These are phyloP conservation scores for Trichophyton benhamiae DNA, from an alignment of 2,329 filamentous ascomycete genomes.

Conservation along the genomic window DNA sequence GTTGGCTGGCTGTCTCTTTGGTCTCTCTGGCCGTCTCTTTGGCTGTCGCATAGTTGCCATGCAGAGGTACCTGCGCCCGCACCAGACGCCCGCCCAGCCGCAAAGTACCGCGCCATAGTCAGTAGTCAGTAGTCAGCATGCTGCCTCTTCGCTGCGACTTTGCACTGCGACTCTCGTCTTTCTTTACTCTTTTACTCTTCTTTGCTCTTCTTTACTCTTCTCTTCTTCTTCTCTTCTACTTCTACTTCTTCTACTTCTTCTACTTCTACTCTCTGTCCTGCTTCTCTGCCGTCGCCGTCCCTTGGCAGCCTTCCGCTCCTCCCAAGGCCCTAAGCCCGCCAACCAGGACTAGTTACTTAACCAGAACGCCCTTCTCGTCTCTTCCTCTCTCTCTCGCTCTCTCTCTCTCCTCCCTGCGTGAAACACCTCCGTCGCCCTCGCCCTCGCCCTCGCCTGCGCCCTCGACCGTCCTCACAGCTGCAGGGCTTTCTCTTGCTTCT, in stretches of 20 bases:
- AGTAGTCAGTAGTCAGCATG: neutral
- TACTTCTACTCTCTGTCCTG: constrained; percentile 12
- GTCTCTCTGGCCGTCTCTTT: too few species aligned
- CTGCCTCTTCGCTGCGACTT: neutral
- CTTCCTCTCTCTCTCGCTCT: neutral
- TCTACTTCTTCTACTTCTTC: constrained; percentile 9
- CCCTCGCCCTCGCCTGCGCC: neutral
- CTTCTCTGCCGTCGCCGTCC: neutral
- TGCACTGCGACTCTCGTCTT: constrained; percentile 5
- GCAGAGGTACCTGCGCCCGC: neutral
- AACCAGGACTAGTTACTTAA: too few species aligned
- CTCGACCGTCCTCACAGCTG: neutral
- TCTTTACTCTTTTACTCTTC: constrained; percentile 8
- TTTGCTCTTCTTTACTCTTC: too few species aligned
- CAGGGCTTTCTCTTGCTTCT: neutral
- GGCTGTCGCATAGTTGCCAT: neutral
- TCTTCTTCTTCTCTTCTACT: neutral
- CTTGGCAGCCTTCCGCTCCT: constrained; percentile 7
- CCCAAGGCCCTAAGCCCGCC: constrained; percentile 6
- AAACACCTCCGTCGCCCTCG: neutral
- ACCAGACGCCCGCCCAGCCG: neutral
- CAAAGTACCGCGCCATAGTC: neutral
- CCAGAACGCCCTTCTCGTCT: neutral
- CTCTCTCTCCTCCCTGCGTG: neutral
- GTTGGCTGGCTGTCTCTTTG: too few species aligned